A percentile compares a stretch with the other conserved stretches of the same genome.
Conservation (phyloP, 2,329 filamentous ascomycete genomes). For the Fusarium oxysporum region DNA sequence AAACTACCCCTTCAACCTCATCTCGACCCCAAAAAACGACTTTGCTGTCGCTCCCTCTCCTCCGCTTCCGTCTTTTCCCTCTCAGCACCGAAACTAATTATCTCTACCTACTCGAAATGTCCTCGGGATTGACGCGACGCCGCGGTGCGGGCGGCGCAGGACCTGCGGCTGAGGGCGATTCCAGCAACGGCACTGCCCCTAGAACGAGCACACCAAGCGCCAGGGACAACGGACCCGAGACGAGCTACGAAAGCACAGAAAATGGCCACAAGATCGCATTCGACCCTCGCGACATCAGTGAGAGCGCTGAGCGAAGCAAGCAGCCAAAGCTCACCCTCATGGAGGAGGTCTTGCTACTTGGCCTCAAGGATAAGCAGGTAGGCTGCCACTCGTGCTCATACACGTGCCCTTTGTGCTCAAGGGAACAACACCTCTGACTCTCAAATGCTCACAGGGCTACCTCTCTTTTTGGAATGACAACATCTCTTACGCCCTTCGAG, state of each 20-base stretch:
- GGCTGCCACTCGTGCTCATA: slow-evolving; percentile 23
- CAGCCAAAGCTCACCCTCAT: slow-evolving; percentile 98
- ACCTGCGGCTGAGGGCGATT: slow-evolving; percentile 64
- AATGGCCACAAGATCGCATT: slow-evolving; percentile 99
- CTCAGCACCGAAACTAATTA: slow-evolving; percentile 13
- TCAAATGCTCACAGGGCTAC: slow-evolving; percentile 76
- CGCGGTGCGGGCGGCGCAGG: slow-evolving; percentile 79
- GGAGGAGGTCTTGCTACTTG: slow-evolving; percentile 96
- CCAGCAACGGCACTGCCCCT: slow-evolving; percentile 63
- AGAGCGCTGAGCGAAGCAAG: slow-evolving; percentile 95
- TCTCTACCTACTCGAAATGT: slow-evolving; percentile 38
- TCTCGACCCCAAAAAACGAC: slow-evolving; percentile 34
- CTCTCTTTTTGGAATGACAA: slow-evolving; percentile 99
- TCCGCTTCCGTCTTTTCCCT: slow-evolving; percentile 13
- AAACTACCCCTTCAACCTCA: slow-evolving; percentile 44
- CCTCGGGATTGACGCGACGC: slow-evolving; percentile 70
- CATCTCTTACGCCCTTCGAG: slow-evolving; percentile 96
- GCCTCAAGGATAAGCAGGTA: slow-evolving; percentile 98
- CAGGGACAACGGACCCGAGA: slow-evolving; percentile 72
- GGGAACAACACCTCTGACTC: slow-evolving; percentile 10
- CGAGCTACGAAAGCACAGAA: slow-evolving; percentile 90
- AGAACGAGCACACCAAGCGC: slow-evolving; percentile 67
- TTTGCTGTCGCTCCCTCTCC: slow-evolving; percentile 22
- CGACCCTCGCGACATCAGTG: slow-evolving; percentile 96
- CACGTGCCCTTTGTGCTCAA: slow-evolving; percentile 23